Conservation (phyloP, 768 basidiomycete species). For the Boletus patriciae region DNA sequence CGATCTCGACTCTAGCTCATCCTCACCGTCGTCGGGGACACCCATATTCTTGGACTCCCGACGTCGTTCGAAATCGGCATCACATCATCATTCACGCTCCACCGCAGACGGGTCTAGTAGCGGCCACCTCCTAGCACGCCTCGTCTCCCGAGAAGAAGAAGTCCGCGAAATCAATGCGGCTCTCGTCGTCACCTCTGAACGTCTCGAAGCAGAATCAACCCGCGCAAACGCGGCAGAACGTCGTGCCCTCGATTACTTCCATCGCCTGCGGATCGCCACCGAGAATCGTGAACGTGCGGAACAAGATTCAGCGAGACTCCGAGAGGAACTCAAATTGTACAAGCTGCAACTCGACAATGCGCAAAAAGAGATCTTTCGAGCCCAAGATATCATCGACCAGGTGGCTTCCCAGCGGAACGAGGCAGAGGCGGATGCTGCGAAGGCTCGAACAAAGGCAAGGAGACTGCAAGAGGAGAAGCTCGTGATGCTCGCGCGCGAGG, state of each 20-base stretch:
- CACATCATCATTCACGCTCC: constrained; percentile 28
- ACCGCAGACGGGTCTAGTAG: constrained; percentile 30
- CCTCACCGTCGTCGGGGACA: constrained; percentile 25
- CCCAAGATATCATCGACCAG: constrained; percentile 43
- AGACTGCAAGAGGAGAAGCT: constrained; percentile 43
- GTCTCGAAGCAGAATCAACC: constrained; percentile 42
- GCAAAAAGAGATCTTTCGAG: constrained; percentile 44
- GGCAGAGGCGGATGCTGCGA: constrained; percentile 47
- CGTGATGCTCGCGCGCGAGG: constrained; percentile 43
- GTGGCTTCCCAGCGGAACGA: constrained; percentile 43
- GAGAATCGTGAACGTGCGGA: constrained; percentile 41
- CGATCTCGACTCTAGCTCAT: constrained; percentile 32
- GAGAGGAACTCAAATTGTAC: constrained; percentile 47
- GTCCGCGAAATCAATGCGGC: constrained; percentile 32
- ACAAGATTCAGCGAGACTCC: constrained; percentile 37
- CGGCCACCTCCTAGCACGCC: constrained; percentile 32
- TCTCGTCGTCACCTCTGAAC: constrained; percentile 27
- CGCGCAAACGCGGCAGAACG: constrained; percentile 47
- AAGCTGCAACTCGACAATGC: constrained; percentile 47
- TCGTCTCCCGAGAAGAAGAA: constrained; percentile 33
- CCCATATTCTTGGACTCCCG: constrained; percentile 19
- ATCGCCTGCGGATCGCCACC: constrained; percentile 41
- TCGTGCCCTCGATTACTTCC: constrained; percentile 47
- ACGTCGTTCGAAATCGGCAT: constrained; percentile 28
- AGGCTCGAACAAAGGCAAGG: constrained; percentile 45